Evolutionary conservation across 768 basidiomycete species (phyloP).

Genomic region (Sistotremastrum suecicum): DNA sequence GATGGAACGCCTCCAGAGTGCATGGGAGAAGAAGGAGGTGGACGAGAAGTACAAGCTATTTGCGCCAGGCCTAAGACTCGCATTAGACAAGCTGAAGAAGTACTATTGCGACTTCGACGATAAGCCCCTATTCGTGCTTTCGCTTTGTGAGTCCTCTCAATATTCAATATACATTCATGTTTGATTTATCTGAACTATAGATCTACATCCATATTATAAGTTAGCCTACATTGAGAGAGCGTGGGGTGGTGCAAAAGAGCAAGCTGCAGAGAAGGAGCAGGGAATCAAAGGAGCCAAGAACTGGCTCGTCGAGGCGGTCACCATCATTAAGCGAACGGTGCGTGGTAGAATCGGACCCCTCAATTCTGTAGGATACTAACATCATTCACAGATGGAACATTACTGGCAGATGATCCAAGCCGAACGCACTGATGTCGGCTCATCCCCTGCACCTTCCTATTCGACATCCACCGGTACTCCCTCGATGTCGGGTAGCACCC

Average conservation of each 20-base stretch:
- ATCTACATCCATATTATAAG: slow-evolving; percentile 7
- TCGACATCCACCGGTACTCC: too few species aligned
- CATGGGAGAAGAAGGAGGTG: slow-evolving; percentile 15
- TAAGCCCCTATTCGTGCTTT: too few species aligned
- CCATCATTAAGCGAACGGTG: slow-evolving; percentile 5
- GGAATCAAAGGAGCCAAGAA: slow-evolving; percentile 7
- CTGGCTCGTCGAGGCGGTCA: slow-evolving; percentile 7
- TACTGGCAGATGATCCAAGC: too few species aligned
- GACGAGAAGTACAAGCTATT: slow-evolving; percentile 7
- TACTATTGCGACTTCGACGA: slow-evolving; percentile 11
- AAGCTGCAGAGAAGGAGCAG: slow-evolving; percentile 1
- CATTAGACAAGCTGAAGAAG: slow-evolving; percentile 14
- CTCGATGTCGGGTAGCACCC: too few species aligned
- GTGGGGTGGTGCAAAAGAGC: slow-evolving; percentile 18
- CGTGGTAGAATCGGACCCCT: too few species aligned
- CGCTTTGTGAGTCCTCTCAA: too few species aligned
- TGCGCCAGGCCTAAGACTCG: slow-evolving; percentile 9
- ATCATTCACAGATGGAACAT: too few species aligned
- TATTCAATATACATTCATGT: too few species aligned
- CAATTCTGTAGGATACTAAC: too few species aligned
- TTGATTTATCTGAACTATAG: slow-evolving; percentile 4
- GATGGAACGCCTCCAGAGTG: slow-evolving; percentile 14
- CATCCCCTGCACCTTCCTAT: too few species aligned
- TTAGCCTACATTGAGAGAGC: slow-evolving; percentile 14
- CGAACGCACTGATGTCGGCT: too few species aligned